Percentiles rank a stretch among this genome's conserved stretches.
Evolutionary conservation across 2,329 filamentous ascomycete species (phyloP).

Genomic region (Ceratocystis cubensis): DNA sequence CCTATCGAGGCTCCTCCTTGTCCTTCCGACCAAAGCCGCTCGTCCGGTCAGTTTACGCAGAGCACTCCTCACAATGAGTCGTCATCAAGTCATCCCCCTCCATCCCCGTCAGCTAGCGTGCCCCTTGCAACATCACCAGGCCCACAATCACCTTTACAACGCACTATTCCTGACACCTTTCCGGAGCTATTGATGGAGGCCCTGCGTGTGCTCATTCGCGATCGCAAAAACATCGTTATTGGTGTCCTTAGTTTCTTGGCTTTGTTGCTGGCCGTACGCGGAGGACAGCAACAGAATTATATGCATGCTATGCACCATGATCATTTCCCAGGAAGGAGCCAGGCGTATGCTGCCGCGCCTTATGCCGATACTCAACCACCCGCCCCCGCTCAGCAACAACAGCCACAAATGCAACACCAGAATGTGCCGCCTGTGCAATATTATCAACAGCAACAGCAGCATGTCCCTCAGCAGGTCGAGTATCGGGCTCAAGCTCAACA

Average conservation of each 20-base stretch:
- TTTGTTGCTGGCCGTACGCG: slow-evolving; percentile 36
- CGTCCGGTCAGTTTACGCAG: neutral
- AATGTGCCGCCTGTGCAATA: slow-evolving; percentile 7
- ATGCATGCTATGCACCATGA: slow-evolving; percentile 19
- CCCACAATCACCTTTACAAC: neutral
- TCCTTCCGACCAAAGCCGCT: slow-evolving; percentile 8
- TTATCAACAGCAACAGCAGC: neutral
- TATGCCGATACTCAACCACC: neutral
- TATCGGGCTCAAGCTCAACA: neutral
- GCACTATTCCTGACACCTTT: slow-evolving; percentile 33
- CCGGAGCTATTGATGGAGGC: slow-evolving; percentile 43
- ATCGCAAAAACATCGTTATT: slow-evolving; percentile 49
- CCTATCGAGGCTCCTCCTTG: slow-evolving; percentile 18
- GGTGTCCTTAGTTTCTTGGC: slow-evolving; percentile 42
- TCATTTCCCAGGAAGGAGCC: slow-evolving; percentile 9
- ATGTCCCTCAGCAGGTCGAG: neutral
- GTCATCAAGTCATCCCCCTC: neutral
- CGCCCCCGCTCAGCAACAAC: slow-evolving; percentile 24
- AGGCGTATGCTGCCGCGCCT: slow-evolving; percentile 13
- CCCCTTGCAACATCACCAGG: slow-evolving; percentile 21
- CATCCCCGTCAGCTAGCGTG: neutral
- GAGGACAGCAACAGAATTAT: slow-evolving; percentile 25
- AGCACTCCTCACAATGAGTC: neutral
- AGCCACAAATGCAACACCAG: slow-evolving; percentile 26
- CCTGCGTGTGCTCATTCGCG: slow-evolving; percentile 40